Conservation (phyloP, 1,139 yeast genomes). For the Nadsonia commutata region DNA sequence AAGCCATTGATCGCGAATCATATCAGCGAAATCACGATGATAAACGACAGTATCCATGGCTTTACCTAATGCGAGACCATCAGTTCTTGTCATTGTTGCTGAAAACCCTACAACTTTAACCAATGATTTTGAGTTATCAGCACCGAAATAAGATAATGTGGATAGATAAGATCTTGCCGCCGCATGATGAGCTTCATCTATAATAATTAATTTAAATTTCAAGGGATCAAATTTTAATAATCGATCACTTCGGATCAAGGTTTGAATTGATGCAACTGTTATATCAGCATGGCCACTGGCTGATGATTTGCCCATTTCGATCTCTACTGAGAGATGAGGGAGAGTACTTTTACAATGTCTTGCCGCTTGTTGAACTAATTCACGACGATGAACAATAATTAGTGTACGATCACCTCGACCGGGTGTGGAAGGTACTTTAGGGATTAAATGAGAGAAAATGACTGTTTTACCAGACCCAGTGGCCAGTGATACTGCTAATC, state of each 20-base stretch:
- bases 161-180: constrained; percentile 55
- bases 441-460: constrained; percentile 55
- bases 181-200: constrained; percentile 93
- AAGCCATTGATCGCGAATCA: constrained; percentile 57
- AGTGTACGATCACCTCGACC: constrained; percentile 37
- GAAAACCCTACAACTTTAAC: constrained; percentile 69
- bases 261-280: constrained; percentile 64
- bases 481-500: constrained; percentile 77
- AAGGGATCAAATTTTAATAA: constrained; percentile 39
- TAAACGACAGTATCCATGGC: constrained; percentile 66
- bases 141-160: constrained; percentile 43
- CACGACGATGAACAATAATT: constrained; percentile 71
- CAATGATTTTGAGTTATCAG: constrained; percentile 28
- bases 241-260: constrained; percentile 37
- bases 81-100: constrained; percentile 64
- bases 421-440: constrained; percentile 28
- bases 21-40: constrained; percentile 48
- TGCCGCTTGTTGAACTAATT: constrained; percentile 60
- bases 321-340: constrained; percentile 41
- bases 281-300: constrained; percentile 38
- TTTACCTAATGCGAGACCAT: constrained; percentile 41
- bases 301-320: constrained; percentile 54
- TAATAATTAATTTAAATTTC: constrained; percentile 54
- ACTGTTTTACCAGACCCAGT: constrained; percentile 96
- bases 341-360: constrained; percentile 31